phyloP scores from a whole-genome alignment of 106 monocot species.

The Triglochin maritima region DNA sequence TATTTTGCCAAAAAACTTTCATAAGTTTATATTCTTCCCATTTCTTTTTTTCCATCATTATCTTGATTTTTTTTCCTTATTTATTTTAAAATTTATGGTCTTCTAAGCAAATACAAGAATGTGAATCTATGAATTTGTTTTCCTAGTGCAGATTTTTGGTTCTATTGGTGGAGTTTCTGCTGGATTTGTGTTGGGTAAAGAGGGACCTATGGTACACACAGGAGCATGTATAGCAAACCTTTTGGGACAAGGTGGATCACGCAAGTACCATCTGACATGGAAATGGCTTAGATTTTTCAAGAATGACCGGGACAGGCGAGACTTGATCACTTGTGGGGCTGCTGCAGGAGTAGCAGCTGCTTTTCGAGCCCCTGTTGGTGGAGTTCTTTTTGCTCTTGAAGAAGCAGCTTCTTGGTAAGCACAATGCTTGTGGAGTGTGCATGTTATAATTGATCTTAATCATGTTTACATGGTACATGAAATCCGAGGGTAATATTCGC shows the following conservation, averaged over 20 bases:
- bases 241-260: conserved; percentile 90
- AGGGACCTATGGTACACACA: conserved; percentile 98
- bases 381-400: conserved; percentile 95
- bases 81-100: neutral
- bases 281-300: conserved; percentile 93
- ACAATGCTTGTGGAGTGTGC: too few relatives aligned
- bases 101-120: neutral
- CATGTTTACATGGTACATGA: too few relatives aligned
- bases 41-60: neutral
- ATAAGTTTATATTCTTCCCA: neutral
- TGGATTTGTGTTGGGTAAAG: conserved; percentile 91
- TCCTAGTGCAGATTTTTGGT: conserved; percentile 65
- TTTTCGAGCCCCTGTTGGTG: conserved; percentile 96
- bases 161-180: conserved; percentile 85
- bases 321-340: conserved; percentile 88
- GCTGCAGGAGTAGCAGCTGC: conserved; percentile 97
- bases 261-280: conserved; percentile 94
- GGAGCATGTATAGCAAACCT: conserved; percentile 90
- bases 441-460: too few relatives aligned
- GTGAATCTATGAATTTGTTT: neutral
- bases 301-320: conserved; percentile 83
- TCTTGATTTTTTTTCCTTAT: too few relatives aligned
- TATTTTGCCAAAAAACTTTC: too few relatives aligned
- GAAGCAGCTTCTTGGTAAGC: conserved; percentile 94
- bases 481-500: too few relatives aligned